Evolutionary conservation across 2,329 filamentous ascomycete species (phyloP).

Genomic region (Aspergillus sp.): DNA sequence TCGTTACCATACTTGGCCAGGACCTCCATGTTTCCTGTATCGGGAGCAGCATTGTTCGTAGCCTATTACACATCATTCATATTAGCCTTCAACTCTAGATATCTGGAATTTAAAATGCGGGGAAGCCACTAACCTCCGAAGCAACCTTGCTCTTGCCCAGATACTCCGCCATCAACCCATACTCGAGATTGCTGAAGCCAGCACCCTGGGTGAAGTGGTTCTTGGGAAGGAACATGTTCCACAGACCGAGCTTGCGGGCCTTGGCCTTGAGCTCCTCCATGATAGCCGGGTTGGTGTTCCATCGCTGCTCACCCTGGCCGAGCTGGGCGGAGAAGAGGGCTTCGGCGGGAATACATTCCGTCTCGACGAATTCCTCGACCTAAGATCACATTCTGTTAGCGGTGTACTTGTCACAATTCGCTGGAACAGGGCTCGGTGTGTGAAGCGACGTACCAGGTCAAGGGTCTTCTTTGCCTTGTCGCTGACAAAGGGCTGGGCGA

Average conservation of each 20-base stretch:
- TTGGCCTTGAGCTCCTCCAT: conserved; percentile 89
- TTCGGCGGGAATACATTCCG: conserved; percentile 90
- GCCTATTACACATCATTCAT: conserved; percentile 52
- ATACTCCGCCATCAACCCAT: conserved; percentile 96
- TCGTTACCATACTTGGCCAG: conserved; percentile 88
- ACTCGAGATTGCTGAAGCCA: conserved; percentile 93
- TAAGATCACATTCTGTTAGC: conserved; percentile 30
- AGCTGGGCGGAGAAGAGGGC: conserved; percentile 79
- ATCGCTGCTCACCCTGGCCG: conserved; percentile 75
- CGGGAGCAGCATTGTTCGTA: conserved; percentile 86
- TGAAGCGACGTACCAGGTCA: conserved; percentile 62
- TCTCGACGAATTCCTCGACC: conserved; percentile 95
- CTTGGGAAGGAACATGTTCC: conserved; percentile 98
- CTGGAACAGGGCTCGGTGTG: background rate
- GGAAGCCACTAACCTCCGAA: conserved; percentile 61
- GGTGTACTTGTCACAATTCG: background rate
- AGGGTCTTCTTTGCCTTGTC: conserved; percentile 82
- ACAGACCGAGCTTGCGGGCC: conserved; percentile 81
- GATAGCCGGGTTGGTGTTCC: conserved; percentile 76
- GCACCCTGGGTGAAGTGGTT: conserved; percentile 95
- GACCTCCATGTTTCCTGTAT: conserved; percentile 96
- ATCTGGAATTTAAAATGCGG: background rate
- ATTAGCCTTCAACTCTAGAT: background rate
- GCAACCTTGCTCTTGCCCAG: conserved; percentile 84
- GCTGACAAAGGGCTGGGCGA: conserved; percentile 71